Conservation (phyloP, 208 protist species). For the Acanthamoeba sp. region DNA sequence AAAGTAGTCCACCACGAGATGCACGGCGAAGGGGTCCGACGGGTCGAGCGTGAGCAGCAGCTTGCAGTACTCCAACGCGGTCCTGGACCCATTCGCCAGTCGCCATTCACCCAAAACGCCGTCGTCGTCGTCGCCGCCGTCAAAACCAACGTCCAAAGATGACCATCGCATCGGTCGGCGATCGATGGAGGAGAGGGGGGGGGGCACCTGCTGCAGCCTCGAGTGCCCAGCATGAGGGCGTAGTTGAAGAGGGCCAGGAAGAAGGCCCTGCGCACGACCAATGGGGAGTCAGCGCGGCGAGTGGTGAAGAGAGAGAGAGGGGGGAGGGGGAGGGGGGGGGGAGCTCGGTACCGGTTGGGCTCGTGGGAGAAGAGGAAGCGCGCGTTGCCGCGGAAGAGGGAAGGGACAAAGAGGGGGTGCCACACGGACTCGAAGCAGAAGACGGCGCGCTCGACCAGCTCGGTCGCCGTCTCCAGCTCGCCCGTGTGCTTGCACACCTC, state of each 20-base stretch:
- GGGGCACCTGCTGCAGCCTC: conserved; percentile 52
- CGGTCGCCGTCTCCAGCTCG: conserved; percentile 65
- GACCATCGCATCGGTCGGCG: too few species aligned
- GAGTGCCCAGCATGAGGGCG: conserved; percentile 49
- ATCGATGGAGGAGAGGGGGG: too few species aligned
- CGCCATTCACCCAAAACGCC: too few species aligned
- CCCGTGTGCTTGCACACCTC: conserved; percentile 70
- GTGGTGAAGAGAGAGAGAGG: neutral
- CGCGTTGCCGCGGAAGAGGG: conserved; percentile 56
- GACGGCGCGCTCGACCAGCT: conserved; percentile 47
- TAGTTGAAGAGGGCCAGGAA: conserved; percentile 55
- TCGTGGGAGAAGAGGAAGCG: conserved; percentile 47
- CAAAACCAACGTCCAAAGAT: too few species aligned
- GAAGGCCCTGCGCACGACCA: neutral
- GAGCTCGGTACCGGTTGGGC: conserved; percentile 5
- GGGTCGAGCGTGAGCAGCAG: conserved; percentile 63
- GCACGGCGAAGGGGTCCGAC: conserved; percentile 42
- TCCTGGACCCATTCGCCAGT: neutral
- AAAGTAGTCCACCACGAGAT: conserved; percentile 52
- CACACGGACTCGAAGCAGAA: conserved; percentile 70
- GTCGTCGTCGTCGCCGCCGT: too few species aligned
- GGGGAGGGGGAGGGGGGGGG: neutral
- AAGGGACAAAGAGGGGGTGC: conserved; percentile 50
- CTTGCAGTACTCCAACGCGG: conserved; percentile 66
- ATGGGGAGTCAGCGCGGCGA: neutral